Conservation (phyloP, 495 filamentous ascomycete genomes). For the Penicillium lividum region DNA sequence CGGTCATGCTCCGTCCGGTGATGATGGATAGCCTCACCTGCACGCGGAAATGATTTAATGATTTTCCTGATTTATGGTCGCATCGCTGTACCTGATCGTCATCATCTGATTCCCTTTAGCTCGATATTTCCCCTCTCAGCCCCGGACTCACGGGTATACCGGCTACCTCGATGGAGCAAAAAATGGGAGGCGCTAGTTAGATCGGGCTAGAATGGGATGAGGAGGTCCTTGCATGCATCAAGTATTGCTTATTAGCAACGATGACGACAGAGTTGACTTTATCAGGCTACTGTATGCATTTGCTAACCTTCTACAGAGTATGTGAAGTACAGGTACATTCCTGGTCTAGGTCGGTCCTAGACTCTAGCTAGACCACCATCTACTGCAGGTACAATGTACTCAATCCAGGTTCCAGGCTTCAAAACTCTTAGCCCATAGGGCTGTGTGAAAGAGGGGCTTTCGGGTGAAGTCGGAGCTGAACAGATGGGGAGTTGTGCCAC, state of each 20-base stretch:
- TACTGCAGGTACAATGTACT: conserved; percentile 27
- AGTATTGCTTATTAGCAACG: background rate
- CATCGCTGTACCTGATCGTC: conserved; percentile 3
- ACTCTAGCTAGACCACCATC: conserved; percentile 18
- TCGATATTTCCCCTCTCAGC: background rate
- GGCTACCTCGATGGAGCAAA: conserved; percentile 5
- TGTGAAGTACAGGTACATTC: background rate
- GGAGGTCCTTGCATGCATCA: background rate
- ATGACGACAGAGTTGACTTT: conserved; percentile 1
- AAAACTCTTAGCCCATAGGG: conserved; percentile 17
- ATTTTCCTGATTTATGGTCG: background rate
- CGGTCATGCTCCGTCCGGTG: background rate
- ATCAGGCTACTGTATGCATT: background rate
- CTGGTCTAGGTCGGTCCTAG: conserved; percentile 6
- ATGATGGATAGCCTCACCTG: background rate
- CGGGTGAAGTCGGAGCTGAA: conserved; percentile 27
- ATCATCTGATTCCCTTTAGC: background rate
- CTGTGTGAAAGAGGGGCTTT: conserved; percentile 7
- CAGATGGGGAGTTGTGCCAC: conserved; percentile 18
- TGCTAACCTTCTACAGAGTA: too few species aligned
- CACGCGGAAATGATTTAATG: background rate
- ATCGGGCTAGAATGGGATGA: conserved; percentile 1
- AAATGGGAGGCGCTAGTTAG: background rate
- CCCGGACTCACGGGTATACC: conserved; percentile 3
- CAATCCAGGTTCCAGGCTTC: background rate